These are phyloP conservation scores for Venturia effusa DNA, from an alignment of 2,329 filamentous ascomycete genomes.

Conservation along the genomic window DNA sequence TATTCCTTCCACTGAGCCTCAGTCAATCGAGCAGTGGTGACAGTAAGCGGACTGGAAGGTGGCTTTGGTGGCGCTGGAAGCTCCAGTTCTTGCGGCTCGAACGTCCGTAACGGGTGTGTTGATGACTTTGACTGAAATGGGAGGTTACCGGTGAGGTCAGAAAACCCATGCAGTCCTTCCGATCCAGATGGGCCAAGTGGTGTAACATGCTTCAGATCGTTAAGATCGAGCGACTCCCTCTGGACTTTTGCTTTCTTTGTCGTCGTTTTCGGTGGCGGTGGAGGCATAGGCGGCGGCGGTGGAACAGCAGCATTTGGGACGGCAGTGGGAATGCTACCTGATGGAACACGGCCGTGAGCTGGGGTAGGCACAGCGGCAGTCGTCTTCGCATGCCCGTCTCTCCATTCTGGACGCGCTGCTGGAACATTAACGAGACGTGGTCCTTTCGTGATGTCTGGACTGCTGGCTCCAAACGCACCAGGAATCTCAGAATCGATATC, in stretches of 20 bases:
- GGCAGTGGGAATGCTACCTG: background rate
- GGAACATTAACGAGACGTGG: conserved; percentile 5
- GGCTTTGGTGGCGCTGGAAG: conserved; percentile 42
- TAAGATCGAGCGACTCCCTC: conserved; percentile 23
- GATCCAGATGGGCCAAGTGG: conserved; percentile 36
- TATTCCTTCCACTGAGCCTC: conserved; percentile 36
- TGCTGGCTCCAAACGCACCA: background rate
- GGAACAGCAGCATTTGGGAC: conserved; percentile 10
- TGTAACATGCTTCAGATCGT: conserved; percentile 37
- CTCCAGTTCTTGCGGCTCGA: conserved; percentile 15
- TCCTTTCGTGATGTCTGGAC: background rate
- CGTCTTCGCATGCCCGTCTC: background rate
- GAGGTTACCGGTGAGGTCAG: conserved; percentile 40
- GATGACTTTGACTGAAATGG: conserved; percentile 44
- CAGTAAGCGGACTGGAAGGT: conserved; percentile 23
- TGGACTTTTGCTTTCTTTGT: conserved; percentile 1
- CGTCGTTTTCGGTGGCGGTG: conserved; percentile 8
- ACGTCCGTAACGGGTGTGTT: background rate
- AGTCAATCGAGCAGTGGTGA: background rate
- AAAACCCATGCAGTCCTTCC: conserved; percentile 17
- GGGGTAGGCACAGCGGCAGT: background rate
- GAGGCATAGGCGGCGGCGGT: background rate
- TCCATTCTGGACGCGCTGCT: conserved; percentile 7
- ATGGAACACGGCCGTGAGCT: background rate
- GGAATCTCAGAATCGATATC: conserved; percentile 11